Evolutionary conservation across 1,284 basidiomycete genomes (phyloP).

Genomic region (Sphagnurus paluster): DNA sequence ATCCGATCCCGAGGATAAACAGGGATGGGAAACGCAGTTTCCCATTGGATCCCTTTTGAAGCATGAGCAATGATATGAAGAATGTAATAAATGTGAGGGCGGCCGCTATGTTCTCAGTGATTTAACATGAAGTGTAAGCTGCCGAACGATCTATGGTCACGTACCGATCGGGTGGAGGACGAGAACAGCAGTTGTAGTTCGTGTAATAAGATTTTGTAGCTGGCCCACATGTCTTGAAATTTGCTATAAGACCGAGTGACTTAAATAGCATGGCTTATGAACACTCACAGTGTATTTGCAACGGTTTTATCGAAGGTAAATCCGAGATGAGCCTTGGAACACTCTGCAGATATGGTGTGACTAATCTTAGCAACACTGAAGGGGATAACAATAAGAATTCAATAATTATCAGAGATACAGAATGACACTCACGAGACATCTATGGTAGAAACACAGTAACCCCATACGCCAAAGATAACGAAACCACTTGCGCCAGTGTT

Average conservation of each 20-base stretch:
- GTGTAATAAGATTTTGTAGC: conserved; percentile 43
- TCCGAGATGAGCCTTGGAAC: conserved; percentile 38
- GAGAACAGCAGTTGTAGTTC: conserved; percentile 27
- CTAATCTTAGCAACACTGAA: conserved; percentile 41
- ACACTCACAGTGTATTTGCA: conserved; percentile 40
- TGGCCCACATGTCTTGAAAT: conserved; percentile 30
- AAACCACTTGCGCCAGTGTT: conserved; percentile 35
- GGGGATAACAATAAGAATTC: conserved; percentile 17
- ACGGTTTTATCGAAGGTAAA: conserved; percentile 43
- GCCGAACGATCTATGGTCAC: conserved; percentile 15
- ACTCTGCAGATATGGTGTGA: conserved; percentile 36
- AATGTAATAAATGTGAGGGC: conserved; percentile 53
- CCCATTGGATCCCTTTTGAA: conserved; percentile 38
- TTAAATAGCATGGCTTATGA: neutral
- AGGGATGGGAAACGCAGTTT: conserved; percentile 34
- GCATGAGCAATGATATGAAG: conserved; percentile 46
- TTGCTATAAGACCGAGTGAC: conserved; percentile 21
- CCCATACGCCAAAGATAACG: conserved; percentile 58
- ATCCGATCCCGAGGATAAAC: conserved; percentile 31
- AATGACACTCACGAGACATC: conserved; percentile 41
- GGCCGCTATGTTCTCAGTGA: conserved; percentile 38
- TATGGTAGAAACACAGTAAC: conserved; percentile 53
- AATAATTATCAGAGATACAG: neutral
- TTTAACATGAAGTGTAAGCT: neutral
- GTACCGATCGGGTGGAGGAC: conserved; percentile 44